Conservation (phyloP, 768 basidiomycete genomes). For the Suillus bovinus region DNA sequence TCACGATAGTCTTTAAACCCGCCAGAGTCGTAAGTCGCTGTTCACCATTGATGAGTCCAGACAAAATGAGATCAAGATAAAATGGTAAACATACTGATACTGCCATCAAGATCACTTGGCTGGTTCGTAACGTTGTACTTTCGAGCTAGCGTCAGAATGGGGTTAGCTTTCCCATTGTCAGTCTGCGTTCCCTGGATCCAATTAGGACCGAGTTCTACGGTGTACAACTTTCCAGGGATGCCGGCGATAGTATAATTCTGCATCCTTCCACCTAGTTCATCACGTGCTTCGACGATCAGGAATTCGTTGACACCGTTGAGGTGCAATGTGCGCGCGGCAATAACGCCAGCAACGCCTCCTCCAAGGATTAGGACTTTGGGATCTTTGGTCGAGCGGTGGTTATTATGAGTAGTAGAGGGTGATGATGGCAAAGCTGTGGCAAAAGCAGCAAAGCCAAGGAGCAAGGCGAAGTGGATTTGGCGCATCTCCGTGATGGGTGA, state of each 20-base stretch:
- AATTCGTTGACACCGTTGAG: slow-evolving; percentile 56
- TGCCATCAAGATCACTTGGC: slow-evolving; percentile 45
- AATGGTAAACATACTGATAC: slow-evolving; percentile 40
- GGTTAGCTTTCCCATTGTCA: slow-evolving; percentile 53
- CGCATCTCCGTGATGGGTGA: background rate
- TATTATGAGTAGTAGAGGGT: background rate
- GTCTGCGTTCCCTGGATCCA: slow-evolving; percentile 60
- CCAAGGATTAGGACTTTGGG: slow-evolving; percentile 59
- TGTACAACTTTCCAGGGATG: slow-evolving; percentile 33
- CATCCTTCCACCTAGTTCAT: slow-evolving; percentile 63
- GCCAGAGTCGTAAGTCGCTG: slow-evolving; percentile 56
- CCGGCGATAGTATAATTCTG: slow-evolving; percentile 48
- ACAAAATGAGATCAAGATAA: background rate
- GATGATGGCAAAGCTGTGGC: background rate
- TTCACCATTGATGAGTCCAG: background rate
- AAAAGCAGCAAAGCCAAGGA: slow-evolving; percentile 1
- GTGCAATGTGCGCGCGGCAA: slow-evolving; percentile 61
- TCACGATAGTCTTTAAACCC: slow-evolving; percentile 51
- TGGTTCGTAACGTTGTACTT: slow-evolving; percentile 52
- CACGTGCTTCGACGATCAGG: slow-evolving; percentile 59
- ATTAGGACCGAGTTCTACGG: slow-evolving; percentile 59
- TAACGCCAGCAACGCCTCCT: slow-evolving; percentile 65
- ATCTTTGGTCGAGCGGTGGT: slow-evolving; percentile 12
- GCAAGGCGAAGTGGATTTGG: background rate
- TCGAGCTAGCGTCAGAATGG: slow-evolving; percentile 56